These are phyloP conservation scores for Penicillium canariense DNA, from an alignment of 495 filamentous ascomycete genomes.

Conservation along the genomic window DNA sequence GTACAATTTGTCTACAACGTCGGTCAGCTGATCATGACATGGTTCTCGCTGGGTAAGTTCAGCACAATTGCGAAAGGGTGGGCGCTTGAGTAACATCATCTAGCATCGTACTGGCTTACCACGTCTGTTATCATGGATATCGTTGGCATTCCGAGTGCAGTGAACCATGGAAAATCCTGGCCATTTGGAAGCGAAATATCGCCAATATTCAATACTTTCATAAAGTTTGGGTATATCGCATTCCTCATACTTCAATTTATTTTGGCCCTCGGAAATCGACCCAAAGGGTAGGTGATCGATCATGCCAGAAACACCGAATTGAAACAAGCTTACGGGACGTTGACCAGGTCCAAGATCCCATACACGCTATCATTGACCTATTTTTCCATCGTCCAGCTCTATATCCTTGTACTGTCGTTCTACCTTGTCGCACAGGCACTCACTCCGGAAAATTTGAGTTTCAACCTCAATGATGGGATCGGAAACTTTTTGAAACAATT, in stretches of 20 bases:
- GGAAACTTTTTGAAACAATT: constrained; percentile 60
- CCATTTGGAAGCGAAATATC: constrained; percentile 78
- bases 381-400: constrained; percentile 70
- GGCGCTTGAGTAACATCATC: neutral
- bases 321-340: neutral
- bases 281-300: constrained; percentile 59
- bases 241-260: constrained; percentile 90
- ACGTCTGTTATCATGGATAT: constrained; percentile 92
- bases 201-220: constrained; percentile 76
- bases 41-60: constrained; percentile 77
- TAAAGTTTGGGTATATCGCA: constrained; percentile 82
- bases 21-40: constrained; percentile 74
- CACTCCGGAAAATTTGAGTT: constrained; percentile 43
- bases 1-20: constrained; percentile 87
- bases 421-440: constrained; percentile 79
- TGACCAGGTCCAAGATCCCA: constrained; percentile 52
- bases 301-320: neutral
- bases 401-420: constrained; percentile 75
- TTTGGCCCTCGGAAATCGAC: constrained; percentile 83
- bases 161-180: constrained; percentile 37
- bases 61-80: neutral
- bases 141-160: constrained; percentile 60
- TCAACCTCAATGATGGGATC: constrained; percentile 44
- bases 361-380: constrained; percentile 81
- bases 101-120: constrained; percentile 82